phyloP scores from a whole-genome alignment of 768 basidiomycete genomes.

The Lentinula guzmanii region DNA sequence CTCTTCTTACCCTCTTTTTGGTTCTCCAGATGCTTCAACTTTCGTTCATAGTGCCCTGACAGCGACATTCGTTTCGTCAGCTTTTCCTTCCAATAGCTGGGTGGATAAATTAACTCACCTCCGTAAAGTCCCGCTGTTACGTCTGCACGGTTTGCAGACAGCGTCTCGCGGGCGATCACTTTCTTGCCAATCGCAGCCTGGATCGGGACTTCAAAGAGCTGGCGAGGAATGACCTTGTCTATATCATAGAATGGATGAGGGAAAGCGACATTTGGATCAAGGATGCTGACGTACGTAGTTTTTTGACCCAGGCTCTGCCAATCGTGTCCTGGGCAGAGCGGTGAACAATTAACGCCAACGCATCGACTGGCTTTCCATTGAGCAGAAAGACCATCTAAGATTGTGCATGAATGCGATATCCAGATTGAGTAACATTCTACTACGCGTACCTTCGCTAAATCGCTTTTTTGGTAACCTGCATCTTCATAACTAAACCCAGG shows the following conservation, averaged over 20 bases:
- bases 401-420: background rate
- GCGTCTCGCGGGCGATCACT: constrained; percentile 83
- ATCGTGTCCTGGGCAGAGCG: constrained; percentile 68
- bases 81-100: background rate
- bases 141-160: constrained; percentile 82
- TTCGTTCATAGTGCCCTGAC: constrained; percentile 84
- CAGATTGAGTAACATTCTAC: constrained; percentile 2
- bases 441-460: constrained; percentile 67
- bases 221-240: constrained; percentile 91
- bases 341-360: constrained; percentile 89
- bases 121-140: constrained; percentile 94
- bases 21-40: constrained; percentile 80
- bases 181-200: constrained; percentile 88
- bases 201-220: constrained; percentile 92
- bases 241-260: background rate
- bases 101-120: constrained; percentile 34
- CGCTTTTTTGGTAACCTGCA: constrained; percentile 77
- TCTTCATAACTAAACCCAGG: constrained; percentile 75
- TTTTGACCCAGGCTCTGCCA: constrained; percentile 84
- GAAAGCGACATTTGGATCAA: background rate
- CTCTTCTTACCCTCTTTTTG: constrained; percentile 91
- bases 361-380: constrained; percentile 87
- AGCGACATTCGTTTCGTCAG: background rate
- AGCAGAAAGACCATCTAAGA: constrained; percentile 84
- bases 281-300: constrained; percentile 63